Base-by-base conservation (phyloP, 75 land plant genomes). In the Pinus tabuliformis region DNA sequence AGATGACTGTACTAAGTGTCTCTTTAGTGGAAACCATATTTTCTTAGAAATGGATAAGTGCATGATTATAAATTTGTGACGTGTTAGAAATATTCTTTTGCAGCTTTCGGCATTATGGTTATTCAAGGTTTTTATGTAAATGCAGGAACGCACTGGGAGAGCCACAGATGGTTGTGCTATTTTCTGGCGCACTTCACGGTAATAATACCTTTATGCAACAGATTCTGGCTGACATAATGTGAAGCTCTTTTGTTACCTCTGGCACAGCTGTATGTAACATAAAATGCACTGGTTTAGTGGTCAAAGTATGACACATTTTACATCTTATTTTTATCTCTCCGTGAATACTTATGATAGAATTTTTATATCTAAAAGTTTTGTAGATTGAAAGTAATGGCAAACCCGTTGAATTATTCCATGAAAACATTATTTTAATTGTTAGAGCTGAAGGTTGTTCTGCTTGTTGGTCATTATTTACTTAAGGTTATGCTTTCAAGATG, bases 161-260 rank as follows among this genome's bases (percentile, higher is more conserved):
- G 85, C 99, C 22, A 65, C 62, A 75, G 99, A 97, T 89, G 99
- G 99, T 21, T 97, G 99, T 88, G 95, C 99, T 62, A 88, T 94
- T 26, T 97, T 97, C 73, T 97, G 99, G 99, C 87, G 93, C 62
- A 72, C 54, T 17, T 83, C 78, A 26, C 89, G 92, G 99, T 97
- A 81, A 36, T 28, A 68, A 49, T 49, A 9, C 54, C 54, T 9
- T 49, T 49, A 49, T 49, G 54, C 54, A 49, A 49, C 54, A 49
- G 54, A 49, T 9, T 9, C 54, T 11, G 54, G 54, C 12, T 49
- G 54, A 49, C 54, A 49, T 49, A 49, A 49, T 49, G 54, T 49
- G 54, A 49, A 49, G 54, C 9, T 49, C 54, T 49, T 9, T 42
- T 42, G 14, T 68, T 68, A 39, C 45, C 42, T 68, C 24, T 68